Percentiles rank a stretch among this genome's conserved stretches.
These are phyloP conservation scores for Penicillium maclennaniae DNA, from an alignment of 495 filamentous ascomycete genomes.

Conservation along the genomic window DNA sequence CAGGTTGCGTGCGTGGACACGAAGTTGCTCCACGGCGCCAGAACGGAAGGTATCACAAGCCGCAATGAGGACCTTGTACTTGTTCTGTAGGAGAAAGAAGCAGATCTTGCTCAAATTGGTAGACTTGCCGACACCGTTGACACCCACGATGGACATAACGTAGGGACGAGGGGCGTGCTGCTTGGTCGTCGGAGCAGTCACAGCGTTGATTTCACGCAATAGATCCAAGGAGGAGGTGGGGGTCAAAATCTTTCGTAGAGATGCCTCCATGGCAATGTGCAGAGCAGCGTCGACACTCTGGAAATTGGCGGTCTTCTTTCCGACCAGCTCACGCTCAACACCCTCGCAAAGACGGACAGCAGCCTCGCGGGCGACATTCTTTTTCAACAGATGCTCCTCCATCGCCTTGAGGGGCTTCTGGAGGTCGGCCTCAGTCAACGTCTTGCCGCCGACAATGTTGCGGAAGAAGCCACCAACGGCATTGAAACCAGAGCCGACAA, in stretches of 20 bases:
- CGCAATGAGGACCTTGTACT: constrained; percentile 90
- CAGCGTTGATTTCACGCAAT: constrained; percentile 82
- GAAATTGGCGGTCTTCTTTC: constrained; percentile 88
- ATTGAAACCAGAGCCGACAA: constrained; percentile 73
- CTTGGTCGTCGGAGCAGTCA: constrained; percentile 57
- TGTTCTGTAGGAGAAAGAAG: constrained; percentile 95
- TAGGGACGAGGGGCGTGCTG: constrained; percentile 68
- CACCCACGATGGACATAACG: constrained; percentile 95
- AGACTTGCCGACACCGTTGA: constrained; percentile 97
- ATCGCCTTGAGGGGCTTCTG: constrained; percentile 90
- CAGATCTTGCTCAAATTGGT: constrained; percentile 96
- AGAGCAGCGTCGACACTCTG: constrained; percentile 86
- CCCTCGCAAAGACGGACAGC: constrained; percentile 87
- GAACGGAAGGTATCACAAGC: constrained; percentile 98
- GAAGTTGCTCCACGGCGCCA: constrained; percentile 93
- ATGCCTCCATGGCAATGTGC: constrained; percentile 79
- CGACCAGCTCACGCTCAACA: constrained; percentile 82
- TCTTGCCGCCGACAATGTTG: constrained; percentile 92
- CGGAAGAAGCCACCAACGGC: constrained; percentile 83
- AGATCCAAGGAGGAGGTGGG: constrained; percentile 93
- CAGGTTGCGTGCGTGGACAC: constrained; percentile 88
- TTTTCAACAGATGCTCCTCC: constrained; percentile 91
- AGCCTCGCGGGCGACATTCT: constrained; percentile 95
- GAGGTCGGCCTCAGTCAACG: constrained; percentile 78
- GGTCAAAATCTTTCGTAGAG: constrained; percentile 89